These are phyloP conservation scores for Haplosporangium gracile DNA, from an alignment of 192 early-diverging fungal genomes.

Conservation along the genomic window DNA sequence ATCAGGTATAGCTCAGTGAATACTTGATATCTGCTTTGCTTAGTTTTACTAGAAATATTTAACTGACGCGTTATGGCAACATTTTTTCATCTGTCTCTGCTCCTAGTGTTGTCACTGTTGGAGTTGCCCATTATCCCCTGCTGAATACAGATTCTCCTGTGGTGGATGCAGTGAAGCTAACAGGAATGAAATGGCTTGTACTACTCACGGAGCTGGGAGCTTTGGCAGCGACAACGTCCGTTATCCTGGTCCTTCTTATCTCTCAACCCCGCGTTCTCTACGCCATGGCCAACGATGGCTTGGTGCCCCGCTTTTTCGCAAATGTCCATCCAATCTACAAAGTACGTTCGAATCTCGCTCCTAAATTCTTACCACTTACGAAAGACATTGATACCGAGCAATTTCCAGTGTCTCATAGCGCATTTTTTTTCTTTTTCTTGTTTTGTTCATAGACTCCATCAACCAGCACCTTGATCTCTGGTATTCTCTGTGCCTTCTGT, in stretches of 20 bases:
- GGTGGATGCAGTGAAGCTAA: slow-evolving; percentile 59
- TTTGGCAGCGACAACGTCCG: slow-evolving; percentile 82
- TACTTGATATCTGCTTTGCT: not conserved
- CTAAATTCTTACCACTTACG: not conserved
- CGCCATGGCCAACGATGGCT: slow-evolving; percentile 88
- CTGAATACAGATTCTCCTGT: slow-evolving; percentile 70
- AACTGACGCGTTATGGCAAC: not conserved
- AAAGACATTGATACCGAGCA: not conserved
- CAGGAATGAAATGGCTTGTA: slow-evolving; percentile 73
- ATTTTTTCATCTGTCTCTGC: not conserved
- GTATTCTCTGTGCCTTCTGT: slow-evolving; percentile 73
- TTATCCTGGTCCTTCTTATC: slow-evolving; percentile 81
- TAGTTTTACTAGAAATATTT: not conserved
- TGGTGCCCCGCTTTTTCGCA: slow-evolving; percentile 76
- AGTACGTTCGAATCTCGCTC: slow-evolving; percentile 11
- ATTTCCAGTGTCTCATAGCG: not conserved
- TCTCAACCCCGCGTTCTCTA: slow-evolving; percentile 91
- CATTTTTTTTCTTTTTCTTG: not conserved
- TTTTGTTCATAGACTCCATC: slow-evolving; percentile 75
- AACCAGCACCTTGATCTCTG: slow-evolving; percentile 76
- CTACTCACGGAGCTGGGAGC: slow-evolving; percentile 84
- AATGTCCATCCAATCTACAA: slow-evolving; percentile 74
- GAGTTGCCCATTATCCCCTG: slow-evolving; percentile 71
- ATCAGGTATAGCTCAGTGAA: slow-evolving; percentile 52
- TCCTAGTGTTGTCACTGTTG: slow-evolving; percentile 75